Evolutionary conservation across 140 eudicot genomes (phyloP).

Genomic region (Stevia rebaudiana): DNA sequence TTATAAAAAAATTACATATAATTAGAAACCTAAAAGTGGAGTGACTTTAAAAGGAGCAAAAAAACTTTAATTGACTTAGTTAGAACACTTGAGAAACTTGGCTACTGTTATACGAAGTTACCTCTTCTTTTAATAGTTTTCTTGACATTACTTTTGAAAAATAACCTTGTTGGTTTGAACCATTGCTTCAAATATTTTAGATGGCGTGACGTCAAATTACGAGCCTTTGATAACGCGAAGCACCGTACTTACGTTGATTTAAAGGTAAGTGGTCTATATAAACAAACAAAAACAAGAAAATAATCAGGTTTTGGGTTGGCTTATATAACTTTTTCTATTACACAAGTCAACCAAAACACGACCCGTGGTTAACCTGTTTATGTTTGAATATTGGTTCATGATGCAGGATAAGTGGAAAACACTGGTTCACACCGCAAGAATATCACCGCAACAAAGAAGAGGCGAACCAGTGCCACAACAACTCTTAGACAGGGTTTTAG

Average conservation of each 20-base stretch:
- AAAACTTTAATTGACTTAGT: no score
- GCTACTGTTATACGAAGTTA: no score
- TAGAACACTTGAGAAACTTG: no score
- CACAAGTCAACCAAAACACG: neutral
- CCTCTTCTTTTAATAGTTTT: neutral
- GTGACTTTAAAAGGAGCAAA: no score
- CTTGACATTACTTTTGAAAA: neutral
- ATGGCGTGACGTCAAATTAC: constrained; percentile 95
- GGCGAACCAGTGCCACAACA: constrained; percentile 99
- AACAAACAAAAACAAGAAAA: neutral
- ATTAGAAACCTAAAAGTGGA: no score
- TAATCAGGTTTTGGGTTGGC: neutral
- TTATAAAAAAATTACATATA: no score
- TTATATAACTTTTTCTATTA: neutral
- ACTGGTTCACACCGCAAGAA: constrained; percentile 93
- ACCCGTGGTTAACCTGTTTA: neutral
- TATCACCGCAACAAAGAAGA: constrained; percentile 96
- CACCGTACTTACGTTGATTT: constrained; percentile 98
- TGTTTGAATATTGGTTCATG: neutral
- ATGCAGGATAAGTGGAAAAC: constrained; percentile 98
- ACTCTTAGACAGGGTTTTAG: constrained; percentile 79
- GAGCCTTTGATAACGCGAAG: constrained; percentile 89
- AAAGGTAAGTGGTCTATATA: constrained; percentile 47
- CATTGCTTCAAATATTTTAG: constrained; percentile 30
- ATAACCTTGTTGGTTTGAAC: neutral